These are phyloP conservation scores for Camellia japonica DNA, from an alignment of 148 eudicot genomes.

Conservation along the genomic window DNA sequence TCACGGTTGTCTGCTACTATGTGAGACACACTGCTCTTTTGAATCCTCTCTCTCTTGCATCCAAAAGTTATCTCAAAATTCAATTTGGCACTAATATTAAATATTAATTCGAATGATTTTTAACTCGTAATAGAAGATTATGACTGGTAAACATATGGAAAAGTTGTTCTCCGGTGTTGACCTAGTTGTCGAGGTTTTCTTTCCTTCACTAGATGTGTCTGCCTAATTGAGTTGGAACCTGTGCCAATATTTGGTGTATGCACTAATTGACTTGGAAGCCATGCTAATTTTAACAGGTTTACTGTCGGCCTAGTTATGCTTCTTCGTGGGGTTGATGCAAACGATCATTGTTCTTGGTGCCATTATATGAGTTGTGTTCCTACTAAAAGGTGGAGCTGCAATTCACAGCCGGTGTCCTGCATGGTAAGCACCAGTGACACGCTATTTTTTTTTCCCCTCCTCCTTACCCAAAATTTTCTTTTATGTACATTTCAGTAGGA, in stretches of 20 bases:
- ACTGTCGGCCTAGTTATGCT: slow-evolving; percentile 52
- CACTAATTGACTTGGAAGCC: not conserved
- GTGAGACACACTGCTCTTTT: not conserved
- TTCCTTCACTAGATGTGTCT: not conserved
- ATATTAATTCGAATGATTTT: not conserved
- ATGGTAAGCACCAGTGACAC: slow-evolving; percentile 34
- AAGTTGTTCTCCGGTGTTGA: not conserved
- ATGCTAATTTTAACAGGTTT: slow-evolving; percentile 45
- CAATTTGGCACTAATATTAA: not conserved
- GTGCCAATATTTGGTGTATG: not conserved
- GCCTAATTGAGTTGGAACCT: not conserved
- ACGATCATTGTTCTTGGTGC: slow-evolving; percentile 91
- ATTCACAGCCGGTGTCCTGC: slow-evolving; percentile 54
- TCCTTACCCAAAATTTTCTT: not conserved
- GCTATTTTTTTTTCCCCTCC: not conserved
- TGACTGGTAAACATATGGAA: not conserved
- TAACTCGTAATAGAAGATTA: not conserved
- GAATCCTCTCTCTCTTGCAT: not conserved
- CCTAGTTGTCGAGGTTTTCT: not conserved
- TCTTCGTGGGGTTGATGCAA: slow-evolving; percentile 63
- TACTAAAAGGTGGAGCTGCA: slow-evolving; percentile 70
- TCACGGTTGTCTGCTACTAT: not conserved
- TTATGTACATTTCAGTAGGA: not conserved
- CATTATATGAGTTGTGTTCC: slow-evolving; percentile 82
- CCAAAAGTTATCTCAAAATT: not conserved